These are phyloP conservation scores for Thozetella sp. DNA, from an alignment of 495 filamentous ascomycete genomes.

Conservation along the genomic window DNA sequence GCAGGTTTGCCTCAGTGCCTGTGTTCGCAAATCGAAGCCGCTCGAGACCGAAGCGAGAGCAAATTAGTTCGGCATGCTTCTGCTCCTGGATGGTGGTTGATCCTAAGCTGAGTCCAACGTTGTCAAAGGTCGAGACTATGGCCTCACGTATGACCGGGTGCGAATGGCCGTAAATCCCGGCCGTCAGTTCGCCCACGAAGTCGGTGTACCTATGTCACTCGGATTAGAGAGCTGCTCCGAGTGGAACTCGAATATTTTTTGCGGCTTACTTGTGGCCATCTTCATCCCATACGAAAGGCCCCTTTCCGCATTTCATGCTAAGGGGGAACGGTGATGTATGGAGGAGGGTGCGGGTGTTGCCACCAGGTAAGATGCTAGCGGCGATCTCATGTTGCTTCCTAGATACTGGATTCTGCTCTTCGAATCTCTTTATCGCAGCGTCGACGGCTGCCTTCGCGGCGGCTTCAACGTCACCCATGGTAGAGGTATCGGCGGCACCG, in stretches of 20 bases:
- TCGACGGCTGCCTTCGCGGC: too few species aligned
- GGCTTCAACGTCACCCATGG: too few species aligned
- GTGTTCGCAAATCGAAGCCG: constrained; percentile 52
- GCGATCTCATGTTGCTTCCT: constrained; percentile 36
- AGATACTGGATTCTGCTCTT: constrained; percentile 33
- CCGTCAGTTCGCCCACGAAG: constrained; percentile 53
- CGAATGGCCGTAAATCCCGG: constrained; percentile 57
- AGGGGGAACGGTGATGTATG: constrained; percentile 61
- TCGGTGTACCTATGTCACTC: constrained; percentile 38
- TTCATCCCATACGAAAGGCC: constrained; percentile 33
- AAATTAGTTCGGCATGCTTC: constrained; percentile 36
- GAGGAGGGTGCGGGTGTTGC: constrained; percentile 62
- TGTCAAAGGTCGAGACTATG: constrained; percentile 32
- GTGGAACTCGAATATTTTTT: neutral
- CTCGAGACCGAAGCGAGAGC: constrained; percentile 42
- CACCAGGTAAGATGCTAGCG: constrained; percentile 50
- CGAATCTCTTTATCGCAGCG: too few species aligned
- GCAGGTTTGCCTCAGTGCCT: constrained; percentile 55
- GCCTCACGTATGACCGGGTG: constrained; percentile 39
- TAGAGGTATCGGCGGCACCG: too few species aligned
- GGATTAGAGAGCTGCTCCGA: neutral
- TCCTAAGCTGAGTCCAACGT: constrained; percentile 41
- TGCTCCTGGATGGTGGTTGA: constrained; percentile 39
- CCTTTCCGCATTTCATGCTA: constrained; percentile 39
- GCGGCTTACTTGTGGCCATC: constrained; percentile 40